phyloP scores from a whole-genome alignment of 2,329 filamentous ascomycete species.

The Phialophora macrospora region DNA sequence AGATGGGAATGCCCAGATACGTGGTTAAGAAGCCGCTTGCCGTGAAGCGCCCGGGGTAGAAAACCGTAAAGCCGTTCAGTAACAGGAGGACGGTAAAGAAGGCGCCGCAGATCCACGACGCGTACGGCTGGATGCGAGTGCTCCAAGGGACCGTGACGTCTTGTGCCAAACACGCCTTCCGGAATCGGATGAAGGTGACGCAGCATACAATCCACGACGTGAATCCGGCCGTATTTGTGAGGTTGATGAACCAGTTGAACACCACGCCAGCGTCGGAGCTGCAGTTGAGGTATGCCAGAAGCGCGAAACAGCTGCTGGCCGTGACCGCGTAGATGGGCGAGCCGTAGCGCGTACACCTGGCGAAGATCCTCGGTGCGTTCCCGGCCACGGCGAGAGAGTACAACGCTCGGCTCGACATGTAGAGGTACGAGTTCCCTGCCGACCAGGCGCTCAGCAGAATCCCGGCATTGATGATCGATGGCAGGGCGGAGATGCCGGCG shows the following conservation, averaged over 20 bases:
- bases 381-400: conserved; percentile 55
- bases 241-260: conserved; percentile 58
- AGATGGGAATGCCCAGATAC: conserved; percentile 16
- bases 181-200: conserved; percentile 71
- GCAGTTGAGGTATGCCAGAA: conserved; percentile 66
- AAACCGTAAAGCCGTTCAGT: conserved; percentile 64
- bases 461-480: conserved; percentile 59
- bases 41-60: conserved; percentile 7
- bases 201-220: conserved; percentile 72
- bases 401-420: conserved; percentile 59
- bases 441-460: conserved; percentile 75
- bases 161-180: conserved; percentile 69
- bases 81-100: conserved; percentile 63
- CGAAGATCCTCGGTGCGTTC: conserved; percentile 58
- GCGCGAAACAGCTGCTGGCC: conserved; percentile 67
- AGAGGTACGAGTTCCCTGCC: conserved; percentile 69
- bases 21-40: conserved; percentile 11
- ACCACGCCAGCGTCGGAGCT: neutral
- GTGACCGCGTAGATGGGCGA: conserved; percentile 69
- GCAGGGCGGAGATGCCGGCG: conserved; percentile 45
- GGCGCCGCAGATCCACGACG: conserved; percentile 65
- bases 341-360: conserved; percentile 55
- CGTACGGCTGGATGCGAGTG: conserved; percentile 69
- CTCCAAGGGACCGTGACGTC: conserved; percentile 63
- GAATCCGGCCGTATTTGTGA: conserved; percentile 53